Conservation (phyloP, 116 monocot species). For the Trichopus zeylanicus region DNA sequence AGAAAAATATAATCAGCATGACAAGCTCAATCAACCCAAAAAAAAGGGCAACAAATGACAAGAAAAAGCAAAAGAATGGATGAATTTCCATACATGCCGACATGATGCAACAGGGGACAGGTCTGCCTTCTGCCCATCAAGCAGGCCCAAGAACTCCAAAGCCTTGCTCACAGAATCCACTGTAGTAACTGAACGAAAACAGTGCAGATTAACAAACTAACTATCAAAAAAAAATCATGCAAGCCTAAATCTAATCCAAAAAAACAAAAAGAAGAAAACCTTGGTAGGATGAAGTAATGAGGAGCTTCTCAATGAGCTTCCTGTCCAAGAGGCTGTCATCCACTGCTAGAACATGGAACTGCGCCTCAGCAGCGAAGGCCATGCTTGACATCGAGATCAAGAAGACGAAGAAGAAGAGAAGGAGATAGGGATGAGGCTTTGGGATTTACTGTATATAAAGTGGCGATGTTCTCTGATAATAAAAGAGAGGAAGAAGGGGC, state of each 20-base stretch:
- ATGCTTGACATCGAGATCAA: no score
- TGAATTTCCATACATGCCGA: neutral
- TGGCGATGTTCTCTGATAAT: no score
- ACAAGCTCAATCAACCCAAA: no score
- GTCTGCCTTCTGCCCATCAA: neutral
- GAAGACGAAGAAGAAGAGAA: neutral
- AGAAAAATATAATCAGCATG: neutral
- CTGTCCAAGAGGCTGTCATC: constrained; percentile 36
- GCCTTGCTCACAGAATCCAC: constrained; percentile 75
- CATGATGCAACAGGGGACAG: neutral
- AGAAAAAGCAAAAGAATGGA: neutral
- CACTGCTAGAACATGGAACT: constrained; percentile 38
- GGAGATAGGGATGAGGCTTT: neutral
- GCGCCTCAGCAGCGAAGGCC: constrained; percentile 12
- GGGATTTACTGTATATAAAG: no score
- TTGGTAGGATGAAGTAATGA: constrained; percentile 33
- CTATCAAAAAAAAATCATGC: neutral
- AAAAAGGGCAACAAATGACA: neutral
- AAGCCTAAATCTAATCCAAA: neutral
- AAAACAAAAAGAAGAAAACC: constrained; percentile 10
- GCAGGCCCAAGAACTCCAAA: constrained; percentile 18
- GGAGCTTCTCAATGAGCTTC: constrained; percentile 35
- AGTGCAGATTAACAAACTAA: neutral
- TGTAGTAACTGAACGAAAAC: constrained; percentile 47
- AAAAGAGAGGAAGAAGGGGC: neutral